Conservation (phyloP, 192 early-diverging fungal genomes). For the Chytriomyces sp. region DNA sequence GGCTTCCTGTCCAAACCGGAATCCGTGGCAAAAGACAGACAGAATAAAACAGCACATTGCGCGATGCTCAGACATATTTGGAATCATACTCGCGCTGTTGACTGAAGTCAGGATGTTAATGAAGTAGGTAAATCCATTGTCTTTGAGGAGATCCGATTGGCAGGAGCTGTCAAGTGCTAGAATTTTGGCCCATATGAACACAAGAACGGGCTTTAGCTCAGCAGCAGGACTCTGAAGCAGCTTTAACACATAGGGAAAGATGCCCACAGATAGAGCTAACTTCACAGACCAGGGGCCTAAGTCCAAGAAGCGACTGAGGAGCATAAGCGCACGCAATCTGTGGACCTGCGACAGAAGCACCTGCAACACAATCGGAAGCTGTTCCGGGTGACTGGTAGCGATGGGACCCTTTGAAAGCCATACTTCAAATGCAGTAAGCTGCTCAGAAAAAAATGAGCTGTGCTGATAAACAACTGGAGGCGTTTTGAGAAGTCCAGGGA, state of each 20-base stretch:
- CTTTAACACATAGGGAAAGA: slow-evolving; percentile 96
- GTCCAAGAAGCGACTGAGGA: slow-evolving; percentile 89
- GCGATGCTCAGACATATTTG: slow-evolving; percentile 82
- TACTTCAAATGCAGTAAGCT: slow-evolving; percentile 96
- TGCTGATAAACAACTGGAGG: slow-evolving; percentile 66
- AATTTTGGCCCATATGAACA: slow-evolving; percentile 97
- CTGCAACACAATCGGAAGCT: slow-evolving; percentile 95
- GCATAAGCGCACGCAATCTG: slow-evolving; percentile 85
- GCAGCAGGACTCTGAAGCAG: slow-evolving; percentile 88
- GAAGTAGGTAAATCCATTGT: slow-evolving; percentile 91
- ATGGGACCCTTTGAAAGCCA: slow-evolving; percentile 87
- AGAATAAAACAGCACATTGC: slow-evolving; percentile 96
- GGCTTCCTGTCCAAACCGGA: slow-evolving; percentile 79
- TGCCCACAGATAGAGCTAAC: slow-evolving; percentile 89
- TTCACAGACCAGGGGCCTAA: slow-evolving; percentile 94
- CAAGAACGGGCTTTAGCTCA: slow-evolving; percentile 91
- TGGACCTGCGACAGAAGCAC: slow-evolving; percentile 94
- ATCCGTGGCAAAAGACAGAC: slow-evolving; percentile 88
- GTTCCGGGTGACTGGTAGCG: slow-evolving; percentile 76
- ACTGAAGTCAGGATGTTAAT: slow-evolving; percentile 80
- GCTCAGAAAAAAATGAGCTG: slow-evolving; percentile 92
- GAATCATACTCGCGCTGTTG: slow-evolving; percentile 53
- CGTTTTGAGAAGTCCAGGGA: slow-evolving; percentile 72
- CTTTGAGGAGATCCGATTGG: slow-evolving; percentile 88
- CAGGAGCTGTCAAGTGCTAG: slow-evolving; percentile 89